Conservation (phyloP, 2,329 filamentous ascomycete genomes). For the Diaporthe sp. region DNA sequence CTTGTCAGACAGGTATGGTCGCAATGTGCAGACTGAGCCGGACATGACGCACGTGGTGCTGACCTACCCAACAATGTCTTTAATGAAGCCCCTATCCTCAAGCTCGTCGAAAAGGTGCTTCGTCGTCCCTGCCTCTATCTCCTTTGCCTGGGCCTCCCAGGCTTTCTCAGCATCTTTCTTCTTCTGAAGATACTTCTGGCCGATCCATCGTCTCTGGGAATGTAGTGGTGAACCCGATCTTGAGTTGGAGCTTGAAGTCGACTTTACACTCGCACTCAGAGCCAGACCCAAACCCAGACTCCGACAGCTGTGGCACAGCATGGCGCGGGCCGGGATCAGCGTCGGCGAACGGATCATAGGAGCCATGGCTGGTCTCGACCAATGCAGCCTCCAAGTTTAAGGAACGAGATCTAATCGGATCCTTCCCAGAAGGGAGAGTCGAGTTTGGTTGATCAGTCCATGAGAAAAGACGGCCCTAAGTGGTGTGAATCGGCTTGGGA, state of each 20-base stretch:
- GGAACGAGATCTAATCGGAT: not conserved
- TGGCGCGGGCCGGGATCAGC: constrained; percentile 39
- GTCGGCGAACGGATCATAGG: constrained; percentile 43
- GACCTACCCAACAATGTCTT: constrained; percentile 79
- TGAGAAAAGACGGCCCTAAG: not conserved
- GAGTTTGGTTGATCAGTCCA: constrained; percentile 14
- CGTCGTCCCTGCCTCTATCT: constrained; percentile 63
- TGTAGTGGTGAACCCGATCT: not conserved
- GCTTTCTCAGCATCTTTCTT: constrained; percentile 53
- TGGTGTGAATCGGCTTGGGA: not conserved
- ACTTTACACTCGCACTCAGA: not conserved
- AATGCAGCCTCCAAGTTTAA: not conserved
- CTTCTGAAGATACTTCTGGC: constrained; percentile 59
- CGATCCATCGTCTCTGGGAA: constrained; percentile 51
- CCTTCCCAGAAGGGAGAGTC: not conserved
- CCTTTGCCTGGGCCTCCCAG: constrained; percentile 62
- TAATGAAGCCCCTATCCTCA: constrained; percentile 79
- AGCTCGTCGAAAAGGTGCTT: constrained; percentile 73
- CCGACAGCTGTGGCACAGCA: constrained; percentile 30
- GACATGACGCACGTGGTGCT: not conserved
- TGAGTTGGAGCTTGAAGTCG: not conserved
- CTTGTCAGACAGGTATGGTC: constrained; percentile 29
- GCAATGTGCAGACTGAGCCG: not conserved
- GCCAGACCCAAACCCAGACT: not conserved
- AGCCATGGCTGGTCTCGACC: constrained; percentile 44